Conservation (phyloP, 2,329 filamentous ascomycete genomes). For the Metarhizium rileyi region DNA sequence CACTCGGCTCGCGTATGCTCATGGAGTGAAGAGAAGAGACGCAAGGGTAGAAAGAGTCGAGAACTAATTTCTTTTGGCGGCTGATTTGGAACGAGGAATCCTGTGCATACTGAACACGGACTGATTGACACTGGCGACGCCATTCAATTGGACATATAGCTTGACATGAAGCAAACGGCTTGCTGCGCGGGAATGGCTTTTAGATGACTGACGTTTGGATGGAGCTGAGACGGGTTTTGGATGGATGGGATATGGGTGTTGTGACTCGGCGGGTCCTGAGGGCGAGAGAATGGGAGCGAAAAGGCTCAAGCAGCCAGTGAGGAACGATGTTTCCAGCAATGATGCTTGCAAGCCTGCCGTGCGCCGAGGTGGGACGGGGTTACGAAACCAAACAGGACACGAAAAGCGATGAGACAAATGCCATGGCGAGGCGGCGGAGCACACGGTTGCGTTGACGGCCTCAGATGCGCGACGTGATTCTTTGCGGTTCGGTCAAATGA, state of each 20-base stretch:
- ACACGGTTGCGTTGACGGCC: background rate
- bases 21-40: constrained; percentile 2
- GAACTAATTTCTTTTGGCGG: constrained; percentile 8
- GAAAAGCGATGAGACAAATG: background rate
- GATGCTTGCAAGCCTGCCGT: constrained; percentile 1
- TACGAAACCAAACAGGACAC: background rate
- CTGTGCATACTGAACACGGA: constrained; percentile 13
- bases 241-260: background rate
- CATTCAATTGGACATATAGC: constrained; percentile 10
- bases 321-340: background rate
- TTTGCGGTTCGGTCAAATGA: background rate
- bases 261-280: background rate
- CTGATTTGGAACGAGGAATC: constrained; percentile 11
- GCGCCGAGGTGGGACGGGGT: constrained; percentile 1
- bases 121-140: constrained; percentile 7
- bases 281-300: background rate
- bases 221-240: background rate
- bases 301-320: background rate
- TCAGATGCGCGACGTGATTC: background rate
- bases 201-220: background rate
- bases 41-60: background rate
- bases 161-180: constrained; percentile 1
- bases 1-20: constrained; percentile 19
- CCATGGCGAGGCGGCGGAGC: background rate
- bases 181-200: background rate